Evolutionary conservation across 768 basidiomycete species (phyloP), one percentile per base, ranked within the genome.

Genomic region (Myochromella boudieri): DNA sequence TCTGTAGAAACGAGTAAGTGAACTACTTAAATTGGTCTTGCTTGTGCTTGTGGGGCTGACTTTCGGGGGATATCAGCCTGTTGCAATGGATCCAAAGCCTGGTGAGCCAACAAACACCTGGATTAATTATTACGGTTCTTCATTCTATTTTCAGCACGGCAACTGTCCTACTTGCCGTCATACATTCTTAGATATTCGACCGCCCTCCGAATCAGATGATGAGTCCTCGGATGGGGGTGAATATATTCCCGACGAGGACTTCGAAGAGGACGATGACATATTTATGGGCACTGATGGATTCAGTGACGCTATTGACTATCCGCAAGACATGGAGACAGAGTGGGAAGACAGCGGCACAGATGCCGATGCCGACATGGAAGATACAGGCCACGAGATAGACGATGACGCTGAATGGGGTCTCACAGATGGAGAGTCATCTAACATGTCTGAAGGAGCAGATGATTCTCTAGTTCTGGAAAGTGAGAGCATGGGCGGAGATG

Each of bases 201-300:
- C 75, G 1, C 68, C 68, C 1, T 68, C 74, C 1, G 77, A 81
- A 26, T 75, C 76, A 9, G 84, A 84, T 54, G 73, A 77, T 58
- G 85, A 84, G 57, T 84, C 80, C 3, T 81, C 78, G 11, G 84
- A 85, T 58, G 84, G 77, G 14, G 81, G 77, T 9, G 84, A 86
- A 62, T 86, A 85, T 54, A 60, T 84, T 17, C 84, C 82, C 4
- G 70, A 72, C 3, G 72, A 56, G 9, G 68, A 72, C 44, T 68
- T 74, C 29, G 80, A 82, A 48, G 78, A 79, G 14, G 74, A 73
- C 4, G 76, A 80, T 10, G 75, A 77, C 15, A 64, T 52, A 9
- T 71, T 73, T 56, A 46, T 67, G 41, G 77, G 77, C 44, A 65
- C 68, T 20, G 74, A 78, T 42, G 69, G 60, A 8, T 69, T 69